These are phyloP conservation scores for Aspergillus sp. DNA, from an alignment of 2,329 filamentous ascomycete genomes.

Conservation along the genomic window DNA sequence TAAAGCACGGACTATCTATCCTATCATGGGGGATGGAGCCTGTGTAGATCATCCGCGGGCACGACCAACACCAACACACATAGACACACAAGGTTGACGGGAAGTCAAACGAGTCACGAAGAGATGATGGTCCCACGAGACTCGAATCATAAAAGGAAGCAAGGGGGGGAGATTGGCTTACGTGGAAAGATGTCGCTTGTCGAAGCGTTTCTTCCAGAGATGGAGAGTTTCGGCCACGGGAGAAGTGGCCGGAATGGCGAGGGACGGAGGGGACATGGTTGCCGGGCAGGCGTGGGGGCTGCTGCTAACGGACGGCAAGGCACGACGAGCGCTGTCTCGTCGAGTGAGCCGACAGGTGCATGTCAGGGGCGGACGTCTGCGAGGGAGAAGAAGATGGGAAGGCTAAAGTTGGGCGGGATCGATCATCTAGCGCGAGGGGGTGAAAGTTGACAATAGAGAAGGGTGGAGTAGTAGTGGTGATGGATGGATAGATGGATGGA, in stretches of 20 bases:
- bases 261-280: slow-evolving; percentile 19
- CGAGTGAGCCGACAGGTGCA: slow-evolving; percentile 21
- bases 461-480: background rate
- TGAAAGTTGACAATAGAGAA: background rate
- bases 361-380: slow-evolving; percentile 22
- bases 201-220: slow-evolving; percentile 32
- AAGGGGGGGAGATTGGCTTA: slow-evolving; percentile 19
- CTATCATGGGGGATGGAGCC: slow-evolving; percentile 3
- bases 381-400: slow-evolving; percentile 2
- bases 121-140: no score
- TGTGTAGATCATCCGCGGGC: slow-evolving; percentile 15
- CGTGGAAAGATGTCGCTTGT: slow-evolving; percentile 32
- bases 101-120: background rate
- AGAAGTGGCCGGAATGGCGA: slow-evolving; percentile 14
- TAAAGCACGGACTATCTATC: slow-evolving; percentile 2
- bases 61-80: no score
- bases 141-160: background rate
- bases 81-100: background rate
- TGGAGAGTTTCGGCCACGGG: slow-evolving; percentile 12
- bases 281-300: slow-evolving; percentile 11
- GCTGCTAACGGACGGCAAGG: slow-evolving; percentile 15
- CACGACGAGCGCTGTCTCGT: slow-evolving; percentile 24
- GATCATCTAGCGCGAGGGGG: slow-evolving; percentile 10
- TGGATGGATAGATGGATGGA: no score
- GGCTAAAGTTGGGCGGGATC: background rate